Base-by-base conservation (phyloP, 208 protist genomes). In the Trypanosomatidae sp. region DNA sequence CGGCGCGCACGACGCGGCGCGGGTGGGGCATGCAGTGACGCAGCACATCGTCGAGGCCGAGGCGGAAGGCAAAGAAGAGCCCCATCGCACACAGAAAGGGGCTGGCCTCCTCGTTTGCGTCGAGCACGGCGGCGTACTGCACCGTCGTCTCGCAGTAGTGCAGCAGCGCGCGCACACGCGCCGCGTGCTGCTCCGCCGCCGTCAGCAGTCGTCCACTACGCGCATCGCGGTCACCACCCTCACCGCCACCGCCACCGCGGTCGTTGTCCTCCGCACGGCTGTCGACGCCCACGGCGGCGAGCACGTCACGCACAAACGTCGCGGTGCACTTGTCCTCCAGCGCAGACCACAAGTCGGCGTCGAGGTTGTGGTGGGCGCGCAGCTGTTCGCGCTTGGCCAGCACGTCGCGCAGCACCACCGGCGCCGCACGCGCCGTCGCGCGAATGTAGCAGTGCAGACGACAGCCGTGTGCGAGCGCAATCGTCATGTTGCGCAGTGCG, bases 41-140 rank as follows among this genome's bases (percentile, higher is more conserved):
- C 15, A 72, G 49, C 19, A 83, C 48, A 22, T 87, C 78, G 0
- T 66, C 80, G 43, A 88, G 53, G 0, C 51, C 49, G 10, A 81
- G 43, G 3, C 39, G 16, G 47, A 43, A 59, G 43, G 42, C 46
- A 19, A 66, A 60, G 41, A 66, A 61, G 26, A 80, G 53, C 7
- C 73, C 76, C 52, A 88, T 70, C 16, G 79, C 71, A 11, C 73
- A 6, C 4, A 87, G 52, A 45, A 87, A 88, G 1, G 78, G 78
- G 56, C 72, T 88, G 10, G 83, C 71, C 38, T 68, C 62, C 25
- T 75, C 83, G 20, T 73, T 46, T 18, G 73, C 69, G 43, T 85
- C 60, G 41, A 85, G 69, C 24, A 85, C 69, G 13, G 72, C 82
- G 13, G 68, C 74, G 48, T 91, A 84, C 44, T 62, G 48, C 52